Conservation (phyloP, 225 moss, liverwort and hornwort species). For the Bryum argenteum region DNA sequence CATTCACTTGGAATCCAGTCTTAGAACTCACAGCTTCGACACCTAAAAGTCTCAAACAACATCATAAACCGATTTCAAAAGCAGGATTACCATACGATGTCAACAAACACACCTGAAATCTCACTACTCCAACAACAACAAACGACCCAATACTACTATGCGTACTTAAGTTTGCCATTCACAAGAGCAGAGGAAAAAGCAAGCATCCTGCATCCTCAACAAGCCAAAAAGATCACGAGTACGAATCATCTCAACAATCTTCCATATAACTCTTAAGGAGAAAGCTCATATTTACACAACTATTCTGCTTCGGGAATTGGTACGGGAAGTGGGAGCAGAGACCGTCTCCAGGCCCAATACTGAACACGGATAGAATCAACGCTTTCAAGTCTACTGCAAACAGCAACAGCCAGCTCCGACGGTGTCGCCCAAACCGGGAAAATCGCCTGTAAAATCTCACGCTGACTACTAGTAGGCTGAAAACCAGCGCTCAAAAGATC, state of each 20-base stretch:
- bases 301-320: constrained; percentile 21
- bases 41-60: too few species aligned
- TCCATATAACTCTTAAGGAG: background rate
- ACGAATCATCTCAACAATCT: constrained; percentile 2
- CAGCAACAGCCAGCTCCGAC: constrained; percentile 60
- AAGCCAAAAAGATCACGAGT: background rate
- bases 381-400: constrained; percentile 64
- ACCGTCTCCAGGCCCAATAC: constrained; percentile 85
- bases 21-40: too few species aligned
- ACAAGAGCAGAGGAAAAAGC: too few species aligned
- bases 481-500: constrained; percentile 83
- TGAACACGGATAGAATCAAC: constrained; percentile 72
- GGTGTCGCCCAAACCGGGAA: constrained; percentile 58
- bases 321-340: constrained; percentile 52
- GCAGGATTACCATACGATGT: too few species aligned
- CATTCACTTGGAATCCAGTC: too few species aligned
- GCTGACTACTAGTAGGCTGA: constrained; percentile 53
- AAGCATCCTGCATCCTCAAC: background rate
- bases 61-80: too few species aligned
- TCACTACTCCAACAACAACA: too few species aligned
- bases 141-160: too few species aligned
- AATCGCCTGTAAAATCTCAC: constrained; percentile 34
- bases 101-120: too few species aligned
- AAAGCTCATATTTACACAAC: background rate
- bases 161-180: too few species aligned